Evolutionary conservation across 768 basidiomycete species (phyloP), one percentile per base, ranked within the genome.

Genomic region (Dacryopinax spathularia): DNA sequence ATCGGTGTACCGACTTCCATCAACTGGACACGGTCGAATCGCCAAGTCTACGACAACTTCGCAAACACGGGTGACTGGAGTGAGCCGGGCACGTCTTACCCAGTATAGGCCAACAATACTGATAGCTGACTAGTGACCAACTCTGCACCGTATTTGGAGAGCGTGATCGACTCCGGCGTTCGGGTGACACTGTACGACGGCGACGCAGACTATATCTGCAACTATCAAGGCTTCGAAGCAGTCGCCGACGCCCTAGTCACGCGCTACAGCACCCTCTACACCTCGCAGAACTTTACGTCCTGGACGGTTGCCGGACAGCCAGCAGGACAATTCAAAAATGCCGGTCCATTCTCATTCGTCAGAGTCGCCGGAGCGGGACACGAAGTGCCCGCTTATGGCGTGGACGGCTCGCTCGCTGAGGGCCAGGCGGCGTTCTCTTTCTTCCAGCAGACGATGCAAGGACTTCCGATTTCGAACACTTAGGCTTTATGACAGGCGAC

Each of bases 161-260:
- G 71, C 3, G 82, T 85, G 15, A 82, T 86, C 67, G 77, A 84
- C 64, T 76, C 82, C 60, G 83, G 84, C 13, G 81, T 81, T 7
- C 48, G 39, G 2, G 64, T 33, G 1, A 62, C 25, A 6, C 2
- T 41, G 15, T 84, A 77, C 65, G 80, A 79, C 63, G 83, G 83
- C 27, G 82, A 84, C 68, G 83, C 81, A 76, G 81, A 83, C 68
- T 81, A 77, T 68, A 80, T 82, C 65, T 69, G 79, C 62, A 85
- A 84, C 69, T 83, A 74, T 67, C 69, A 76, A 34, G 82, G 84
- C 13, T 77, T 84, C 18, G 82, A 84, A 72, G 77, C 78, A 1
- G 81, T 84, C 82, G 81, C 82, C 37, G 72, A 79, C 64, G 73
- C 71, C 33, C 75, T 84, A 1, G 68, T 79, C 39, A 83, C 82